Conservation (phyloP, 2,329 filamentous ascomycete genomes). For the Colletotrichum lupini region DNA sequence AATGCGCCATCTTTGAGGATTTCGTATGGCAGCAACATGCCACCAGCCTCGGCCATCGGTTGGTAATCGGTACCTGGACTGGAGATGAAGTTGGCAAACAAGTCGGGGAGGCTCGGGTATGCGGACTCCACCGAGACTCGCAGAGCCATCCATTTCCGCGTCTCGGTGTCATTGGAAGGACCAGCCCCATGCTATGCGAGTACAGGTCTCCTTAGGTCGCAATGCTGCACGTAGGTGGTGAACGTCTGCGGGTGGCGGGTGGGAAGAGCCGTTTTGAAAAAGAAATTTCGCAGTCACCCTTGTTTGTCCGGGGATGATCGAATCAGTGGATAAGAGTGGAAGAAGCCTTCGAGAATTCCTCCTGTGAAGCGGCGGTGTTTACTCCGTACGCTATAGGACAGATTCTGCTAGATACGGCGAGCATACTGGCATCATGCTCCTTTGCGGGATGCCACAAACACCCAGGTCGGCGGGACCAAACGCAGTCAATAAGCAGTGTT, state of each 20-base stretch:
- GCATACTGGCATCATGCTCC: neutral
- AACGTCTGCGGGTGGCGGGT: neutral
- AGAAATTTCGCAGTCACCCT: neutral
- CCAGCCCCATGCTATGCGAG: neutral
- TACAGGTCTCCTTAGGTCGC: neutral
- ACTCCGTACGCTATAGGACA: neutral
- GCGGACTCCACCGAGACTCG: conserved; percentile 29
- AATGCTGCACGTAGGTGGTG: conserved; percentile 7
- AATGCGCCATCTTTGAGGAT: neutral
- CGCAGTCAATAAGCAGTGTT: neutral
- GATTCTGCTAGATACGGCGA: neutral
- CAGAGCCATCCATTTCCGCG: conserved; percentile 12
- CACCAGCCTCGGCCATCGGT: conserved; percentile 9
- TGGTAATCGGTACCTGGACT: neutral
- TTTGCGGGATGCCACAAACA: conserved; percentile 4
- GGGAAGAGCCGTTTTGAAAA: neutral
- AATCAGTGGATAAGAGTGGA: neutral
- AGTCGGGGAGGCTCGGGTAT: conserved; percentile 26
- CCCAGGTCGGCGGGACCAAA: neutral
- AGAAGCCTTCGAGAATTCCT: neutral
- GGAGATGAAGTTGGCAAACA: conserved; percentile 16
- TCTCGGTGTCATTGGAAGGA: conserved; percentile 4
- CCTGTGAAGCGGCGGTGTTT: neutral
- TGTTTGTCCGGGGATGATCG: neutral
- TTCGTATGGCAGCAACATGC: neutral